These are phyloP conservation scores for Colletotrichum destructivum DNA, from an alignment of 2,329 filamentous ascomycete genomes.

Conservation along the genomic window DNA sequence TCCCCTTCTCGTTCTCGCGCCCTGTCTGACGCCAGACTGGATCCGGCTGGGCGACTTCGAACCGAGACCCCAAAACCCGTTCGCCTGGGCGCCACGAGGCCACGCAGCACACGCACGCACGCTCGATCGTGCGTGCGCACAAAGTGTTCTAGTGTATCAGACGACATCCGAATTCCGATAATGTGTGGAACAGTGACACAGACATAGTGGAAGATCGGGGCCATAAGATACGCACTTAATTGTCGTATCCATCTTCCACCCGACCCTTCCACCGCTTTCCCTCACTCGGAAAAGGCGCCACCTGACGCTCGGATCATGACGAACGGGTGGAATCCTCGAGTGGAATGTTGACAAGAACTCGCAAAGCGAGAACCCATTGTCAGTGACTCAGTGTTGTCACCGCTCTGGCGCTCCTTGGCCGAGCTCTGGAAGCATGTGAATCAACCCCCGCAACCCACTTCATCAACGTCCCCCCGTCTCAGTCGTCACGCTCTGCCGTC, in stretches of 20 bases:
- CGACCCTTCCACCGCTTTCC: neutral
- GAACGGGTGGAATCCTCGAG: neutral
- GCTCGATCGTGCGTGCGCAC: constrained; percentile 14
- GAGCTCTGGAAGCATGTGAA: constrained; percentile 30
- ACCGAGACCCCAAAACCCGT: neutral
- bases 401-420: neutral
- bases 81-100: constrained; percentile 30
- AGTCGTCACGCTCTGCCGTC: constrained; percentile 25
- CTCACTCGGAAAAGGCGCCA: constrained; percentile 22
- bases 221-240: constrained; percentile 38
- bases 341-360: neutral
- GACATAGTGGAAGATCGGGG: constrained; percentile 13
- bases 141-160: constrained; percentile 6
- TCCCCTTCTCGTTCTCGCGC: neutral
- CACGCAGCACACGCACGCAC: neutral
- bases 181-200: constrained; percentile 25
- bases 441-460: constrained; percentile 10
- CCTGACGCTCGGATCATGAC: constrained; percentile 20
- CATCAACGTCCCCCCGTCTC: constrained; percentile 20
- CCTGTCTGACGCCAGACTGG: constrained; percentile 16
- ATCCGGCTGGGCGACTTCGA: neutral
- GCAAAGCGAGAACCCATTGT: neutral
- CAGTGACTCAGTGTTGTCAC: no score
- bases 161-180: constrained; percentile 30
- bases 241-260: constrained; percentile 20